Evolutionary conservation across 225 moss, liverwort and hornwort species (phyloP).

Genomic region (Thuidium tamariscinum): DNA sequence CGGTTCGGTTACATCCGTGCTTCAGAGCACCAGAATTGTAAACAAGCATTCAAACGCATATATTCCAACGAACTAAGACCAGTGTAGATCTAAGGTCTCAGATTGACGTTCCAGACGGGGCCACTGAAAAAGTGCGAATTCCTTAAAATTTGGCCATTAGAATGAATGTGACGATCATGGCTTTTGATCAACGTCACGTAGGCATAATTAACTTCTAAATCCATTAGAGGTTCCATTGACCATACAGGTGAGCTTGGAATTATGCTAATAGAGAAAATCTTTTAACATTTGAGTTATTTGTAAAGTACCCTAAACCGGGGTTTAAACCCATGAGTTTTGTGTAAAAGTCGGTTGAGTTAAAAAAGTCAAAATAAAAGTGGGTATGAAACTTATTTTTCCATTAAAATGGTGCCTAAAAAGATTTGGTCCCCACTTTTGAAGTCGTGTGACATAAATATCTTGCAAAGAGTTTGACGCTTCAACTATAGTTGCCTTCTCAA

Average conservation of each 20-base stretch:
- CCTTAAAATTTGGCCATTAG: neutral
- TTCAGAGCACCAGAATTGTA: neutral
- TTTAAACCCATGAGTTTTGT: no score
- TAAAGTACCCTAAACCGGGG: no score
- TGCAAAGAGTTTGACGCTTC: no score
- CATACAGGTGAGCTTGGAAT: neutral
- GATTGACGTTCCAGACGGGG: neutral
- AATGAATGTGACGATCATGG: neutral
- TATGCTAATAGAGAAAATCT: neutral
- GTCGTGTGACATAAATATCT: no score
- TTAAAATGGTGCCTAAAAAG: no score
- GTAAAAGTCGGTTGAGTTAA: no score
- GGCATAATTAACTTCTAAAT: neutral
- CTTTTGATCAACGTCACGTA: neutral
- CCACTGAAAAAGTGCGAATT: neutral
- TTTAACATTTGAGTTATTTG: neutral
- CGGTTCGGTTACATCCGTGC: neutral
- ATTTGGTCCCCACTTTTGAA: no score
- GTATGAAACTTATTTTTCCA: no score
- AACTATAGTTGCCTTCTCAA: no score
- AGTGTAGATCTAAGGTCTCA: neutral
- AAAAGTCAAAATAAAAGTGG: no score
- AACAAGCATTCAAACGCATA: neutral
- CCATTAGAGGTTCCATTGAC: neutral
- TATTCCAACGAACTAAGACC: neutral